Conservation (phyloP, 495 filamentous ascomycete species). For the Sphaerosporella brunnea region DNA sequence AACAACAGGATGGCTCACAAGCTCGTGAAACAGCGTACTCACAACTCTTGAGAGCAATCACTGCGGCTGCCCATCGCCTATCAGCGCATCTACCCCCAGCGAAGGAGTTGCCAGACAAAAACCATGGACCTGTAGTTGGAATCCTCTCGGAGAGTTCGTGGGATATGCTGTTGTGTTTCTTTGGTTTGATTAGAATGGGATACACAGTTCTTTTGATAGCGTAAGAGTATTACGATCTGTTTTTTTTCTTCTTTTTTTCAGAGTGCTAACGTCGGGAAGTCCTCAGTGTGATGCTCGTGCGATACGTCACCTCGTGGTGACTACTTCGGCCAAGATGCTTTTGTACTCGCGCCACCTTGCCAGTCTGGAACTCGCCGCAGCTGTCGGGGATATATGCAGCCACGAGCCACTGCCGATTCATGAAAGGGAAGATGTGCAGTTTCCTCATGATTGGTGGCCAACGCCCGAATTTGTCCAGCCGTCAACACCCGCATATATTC, state of each 20-base stretch:
- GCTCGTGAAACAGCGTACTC: conserved; percentile 6
- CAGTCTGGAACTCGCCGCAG: conserved; percentile 17
- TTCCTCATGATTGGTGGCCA: conserved; percentile 8
- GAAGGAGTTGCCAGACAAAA: neutral
- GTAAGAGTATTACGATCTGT: conserved; percentile 16
- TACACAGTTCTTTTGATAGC: conserved; percentile 36
- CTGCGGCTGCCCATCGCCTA: neutral
- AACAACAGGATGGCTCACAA: too few species aligned
- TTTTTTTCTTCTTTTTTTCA: neutral
- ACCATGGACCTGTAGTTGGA: conserved; percentile 24
- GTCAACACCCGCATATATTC: conserved; percentile 28
- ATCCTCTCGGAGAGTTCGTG: conserved; percentile 34
- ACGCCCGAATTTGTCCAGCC: conserved; percentile 3
- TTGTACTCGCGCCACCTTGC: conserved; percentile 27
- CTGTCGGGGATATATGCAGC: neutral
- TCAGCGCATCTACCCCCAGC: neutral
- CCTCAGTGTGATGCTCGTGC: conserved; percentile 33
- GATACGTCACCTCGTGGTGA: conserved; percentile 32
- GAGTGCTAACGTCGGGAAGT: conserved; percentile 14
- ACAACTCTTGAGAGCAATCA: neutral
- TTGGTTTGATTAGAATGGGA: conserved; percentile 35
- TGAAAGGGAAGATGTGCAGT: conserved; percentile 3
- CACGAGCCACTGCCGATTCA: neutral
- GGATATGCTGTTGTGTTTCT: conserved; percentile 36
- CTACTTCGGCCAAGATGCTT: conserved; percentile 25